phyloP scores from a whole-genome alignment of 208 protist species.

The Acanthamoeba triangularis region DNA sequence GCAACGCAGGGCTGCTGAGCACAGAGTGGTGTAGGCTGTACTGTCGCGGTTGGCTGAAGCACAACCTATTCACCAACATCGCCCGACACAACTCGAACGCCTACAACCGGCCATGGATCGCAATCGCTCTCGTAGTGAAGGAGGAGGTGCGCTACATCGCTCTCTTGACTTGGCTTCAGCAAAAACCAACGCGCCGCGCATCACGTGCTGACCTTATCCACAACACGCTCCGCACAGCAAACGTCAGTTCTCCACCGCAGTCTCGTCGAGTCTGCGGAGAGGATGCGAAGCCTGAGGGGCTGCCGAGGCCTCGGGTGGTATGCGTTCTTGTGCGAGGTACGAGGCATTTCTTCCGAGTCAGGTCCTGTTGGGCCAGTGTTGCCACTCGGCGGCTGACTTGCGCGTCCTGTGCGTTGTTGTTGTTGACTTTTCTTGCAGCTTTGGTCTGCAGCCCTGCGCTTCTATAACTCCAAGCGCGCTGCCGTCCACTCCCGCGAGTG shows the following conservation, averaged over 20 bases:
- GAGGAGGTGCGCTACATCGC: not conserved
- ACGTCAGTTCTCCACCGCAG: constrained; percentile 1
- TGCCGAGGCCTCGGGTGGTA: constrained; percentile 11
- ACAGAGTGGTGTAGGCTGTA: constrained; percentile 27
- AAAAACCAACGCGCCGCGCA: no score
- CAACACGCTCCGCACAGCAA: not conserved
- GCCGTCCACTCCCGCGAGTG: constrained; percentile 4
- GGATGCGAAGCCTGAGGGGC: not conserved
- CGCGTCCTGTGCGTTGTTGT: not conserved
- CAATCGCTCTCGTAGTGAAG: not conserved
- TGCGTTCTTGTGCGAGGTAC: constrained; percentile 43
- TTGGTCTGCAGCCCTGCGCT: not conserved
- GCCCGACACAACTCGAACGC: constrained; percentile 58
- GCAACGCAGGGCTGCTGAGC: constrained; percentile 23
- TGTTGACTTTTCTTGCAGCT: not conserved
- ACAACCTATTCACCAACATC: constrained; percentile 44
- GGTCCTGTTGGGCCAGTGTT: not conserved
- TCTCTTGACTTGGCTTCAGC: not conserved
- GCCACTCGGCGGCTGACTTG: not conserved
- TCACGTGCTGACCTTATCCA: no score
- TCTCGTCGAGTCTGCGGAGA: not conserved
- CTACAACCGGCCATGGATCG: constrained; percentile 30
- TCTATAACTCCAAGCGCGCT: not conserved
- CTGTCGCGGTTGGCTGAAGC: constrained; percentile 28
- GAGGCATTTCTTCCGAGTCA: not conserved